Evolutionary conservation across 306 rosid genomes (phyloP), one percentile per base, ranked within the genome.

Genomic region (Castanea mollissima): DNA sequence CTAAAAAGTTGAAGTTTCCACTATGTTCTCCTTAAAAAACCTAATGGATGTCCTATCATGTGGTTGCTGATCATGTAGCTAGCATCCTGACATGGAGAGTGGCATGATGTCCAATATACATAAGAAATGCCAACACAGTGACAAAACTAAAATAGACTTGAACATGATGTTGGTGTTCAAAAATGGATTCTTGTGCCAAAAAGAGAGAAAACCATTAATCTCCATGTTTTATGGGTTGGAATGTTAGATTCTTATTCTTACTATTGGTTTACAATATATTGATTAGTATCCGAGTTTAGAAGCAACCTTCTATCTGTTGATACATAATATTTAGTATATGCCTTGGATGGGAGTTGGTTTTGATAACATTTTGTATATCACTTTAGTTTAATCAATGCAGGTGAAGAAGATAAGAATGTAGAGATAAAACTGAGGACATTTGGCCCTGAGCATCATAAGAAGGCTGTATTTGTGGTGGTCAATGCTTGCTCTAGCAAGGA

Each of bases 401-500:
- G 99, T 75, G 96, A 96, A 86, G 99, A 96, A 85, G 98, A 96
- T 75, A 91, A 88, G 88, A 96, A 93, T 78, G 86, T 96, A 74
- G 99, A 93, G 89, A 88, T 96, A 82, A 93, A 91, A 87, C 38
- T 96, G 98, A 93, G 76, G 92, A 90, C 93, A 20, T 96, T 96
- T 87, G 92, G 90, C 86, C 81, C 88, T 12, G 96, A 87, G 64
- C 83, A 89, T 73, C 86, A 79, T 35, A 84, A 82, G 74, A 83
- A 79, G 78, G 97, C 99, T 58, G 80, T 91, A 72, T 96, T 83
- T 84, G 84, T 96, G 71, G 94, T 93, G 83, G 98, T 93, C 83
- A 96, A 96, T 90, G 99, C 99, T 80, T 96, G 99, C 90, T 90
- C 90, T 78, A 96, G 99, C 94, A 89, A 88, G 91, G 98, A 93